Conservation (phyloP, 352 stramenopile genomes). For the Globisporangium echinulatum region DNA sequence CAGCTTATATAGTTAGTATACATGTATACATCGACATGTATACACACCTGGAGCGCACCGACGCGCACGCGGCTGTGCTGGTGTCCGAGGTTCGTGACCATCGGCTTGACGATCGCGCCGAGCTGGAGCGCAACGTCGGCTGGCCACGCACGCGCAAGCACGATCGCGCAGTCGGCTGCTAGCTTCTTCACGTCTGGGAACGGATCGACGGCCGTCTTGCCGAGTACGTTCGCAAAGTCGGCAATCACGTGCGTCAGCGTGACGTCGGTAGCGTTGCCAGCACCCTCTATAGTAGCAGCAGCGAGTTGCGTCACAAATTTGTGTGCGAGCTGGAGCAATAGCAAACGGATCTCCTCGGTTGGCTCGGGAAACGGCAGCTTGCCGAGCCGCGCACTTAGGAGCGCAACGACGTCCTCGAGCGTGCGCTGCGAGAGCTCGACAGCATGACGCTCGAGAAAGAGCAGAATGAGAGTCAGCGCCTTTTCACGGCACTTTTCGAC, state of each 20-base stretch:
- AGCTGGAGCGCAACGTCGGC: conserved; percentile 60
- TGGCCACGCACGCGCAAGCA: conserved; percentile 46
- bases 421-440: conserved; percentile 31
- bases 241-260: conserved; percentile 53
- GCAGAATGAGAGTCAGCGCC: conserved; percentile 48
- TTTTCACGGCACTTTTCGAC: conserved; percentile 81
- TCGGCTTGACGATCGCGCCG: conserved; percentile 53
- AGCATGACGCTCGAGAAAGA: conserved; percentile 43
- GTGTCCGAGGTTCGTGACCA: conserved; percentile 66
- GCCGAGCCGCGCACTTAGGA: conserved; percentile 51
- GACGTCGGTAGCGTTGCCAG: conserved; percentile 6
- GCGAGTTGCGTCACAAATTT: conserved; percentile 48
- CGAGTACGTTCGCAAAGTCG: conserved; percentile 62
- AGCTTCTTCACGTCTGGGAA: conserved; percentile 83
- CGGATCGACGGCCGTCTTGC: conserved; percentile 60
- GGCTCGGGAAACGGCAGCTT: conserved; percentile 73
- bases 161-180: conserved; percentile 51
- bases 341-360: conserved; percentile 76
- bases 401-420: conserved; percentile 39
- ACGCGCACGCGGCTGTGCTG: conserved; percentile 79
- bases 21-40: neutral
- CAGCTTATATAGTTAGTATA: neutral
- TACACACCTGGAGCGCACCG: conserved; percentile 49
- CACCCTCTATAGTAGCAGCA: conserved; percentile 1
- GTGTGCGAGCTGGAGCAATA: conserved; percentile 54